phyloP scores from a whole-genome alignment of 176 grass and related monocot species.

The Sorghum bicolor region Sorghum_bicolor_NCBIv3 NC_012878.2:57041001-57041500 shows the following conservation, averaged over 20 bases:
- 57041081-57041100: constrained; percentile 87
- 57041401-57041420: background rate
- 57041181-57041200: constrained; percentile 46
- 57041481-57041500: background rate
- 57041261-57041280: constrained; percentile 38
- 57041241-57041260: constrained; percentile 36
- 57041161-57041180: constrained; percentile 42
- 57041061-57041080: constrained; percentile 85
- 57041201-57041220: constrained; percentile 35
- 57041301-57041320: constrained; percentile 38
- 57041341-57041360: constrained; percentile 33
- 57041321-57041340: constrained; percentile 47
- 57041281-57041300: constrained; percentile 37
- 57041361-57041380: constrained; percentile 20
- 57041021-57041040: constrained; percentile 49
- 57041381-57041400: constrained; percentile 35
- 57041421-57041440: background rate
- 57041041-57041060: constrained; percentile 62
- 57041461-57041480: background rate
- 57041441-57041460: background rate
- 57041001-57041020: constrained; percentile 50
- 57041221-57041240: constrained; percentile 37
- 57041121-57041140: constrained; percentile 61
- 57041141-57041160: constrained; percentile 58
- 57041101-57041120: constrained; percentile 97